These are phyloP conservation scores for Lycium ferocissimum DNA, from an alignment of 257 asterid genomes.

Conservation along the genomic window DNA sequence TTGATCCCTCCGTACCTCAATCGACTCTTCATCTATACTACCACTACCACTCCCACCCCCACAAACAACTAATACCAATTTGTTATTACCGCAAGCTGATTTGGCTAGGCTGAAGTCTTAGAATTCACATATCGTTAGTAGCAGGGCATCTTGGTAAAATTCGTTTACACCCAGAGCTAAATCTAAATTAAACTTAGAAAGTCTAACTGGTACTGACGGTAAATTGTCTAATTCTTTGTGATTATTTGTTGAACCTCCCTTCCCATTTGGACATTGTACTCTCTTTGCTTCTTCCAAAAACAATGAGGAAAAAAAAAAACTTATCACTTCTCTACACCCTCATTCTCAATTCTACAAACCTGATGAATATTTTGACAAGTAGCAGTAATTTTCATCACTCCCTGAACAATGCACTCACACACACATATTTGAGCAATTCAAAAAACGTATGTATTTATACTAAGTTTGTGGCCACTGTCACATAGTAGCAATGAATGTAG, in stretches of 20 bases:
- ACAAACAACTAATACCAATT: too few species aligned
- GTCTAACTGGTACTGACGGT: neutral
- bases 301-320: neutral
- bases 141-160: neutral
- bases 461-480: neutral
- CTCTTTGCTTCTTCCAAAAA: neutral
- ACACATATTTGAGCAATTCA: neutral
- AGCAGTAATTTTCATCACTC: too few species aligned
- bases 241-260: neutral
- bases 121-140: neutral
- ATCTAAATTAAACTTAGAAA: neutral
- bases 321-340: neutral
- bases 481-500: neutral
- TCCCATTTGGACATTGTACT: neutral
- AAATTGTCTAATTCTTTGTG: neutral
- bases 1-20: too few species aligned
- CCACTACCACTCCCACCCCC: too few species aligned
- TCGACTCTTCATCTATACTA: too few species aligned
- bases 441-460: neutral
- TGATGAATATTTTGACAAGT: too few species aligned
- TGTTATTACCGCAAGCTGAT: too few species aligned
- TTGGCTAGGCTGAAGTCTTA: neutral
- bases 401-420: too few species aligned
- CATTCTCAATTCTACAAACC: constrained; percentile 9
- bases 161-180: neutral